A percentile compares a stretch with the other conserved stretches of the same genome.
Conservation (phyloP, 2,329 filamentous ascomycete species). For the Aspergillus fructus region DNA sequence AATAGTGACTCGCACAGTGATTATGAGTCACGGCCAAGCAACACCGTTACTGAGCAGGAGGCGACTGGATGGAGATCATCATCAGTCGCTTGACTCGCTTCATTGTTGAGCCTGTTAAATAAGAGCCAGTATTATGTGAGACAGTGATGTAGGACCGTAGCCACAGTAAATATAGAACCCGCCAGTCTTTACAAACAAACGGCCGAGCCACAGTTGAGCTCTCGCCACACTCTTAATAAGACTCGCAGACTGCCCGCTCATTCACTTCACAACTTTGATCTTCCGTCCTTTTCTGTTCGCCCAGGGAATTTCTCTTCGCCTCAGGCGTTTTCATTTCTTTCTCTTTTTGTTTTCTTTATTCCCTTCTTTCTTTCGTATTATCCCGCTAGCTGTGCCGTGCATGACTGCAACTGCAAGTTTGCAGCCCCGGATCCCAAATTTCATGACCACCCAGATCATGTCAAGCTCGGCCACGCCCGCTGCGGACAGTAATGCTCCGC, state of each 20-base stretch:
- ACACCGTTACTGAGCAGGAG: not conserved
- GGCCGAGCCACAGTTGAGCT: not conserved
- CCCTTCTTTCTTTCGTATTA: not conserved
- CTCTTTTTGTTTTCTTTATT: not conserved
- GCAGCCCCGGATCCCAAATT: not conserved
- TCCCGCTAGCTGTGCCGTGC: not conserved
- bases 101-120: not conserved
- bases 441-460: conserved; percentile 16
- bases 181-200: not conserved
- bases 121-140: not conserved
- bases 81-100: not conserved
- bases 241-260: conserved; percentile 4
- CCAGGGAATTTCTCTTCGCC: not conserved
- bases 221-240: conserved; percentile 11
- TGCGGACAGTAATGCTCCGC: conserved; percentile 17
- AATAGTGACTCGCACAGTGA: conserved; percentile 13
- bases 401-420: conserved; percentile 8
- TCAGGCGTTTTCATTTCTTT: conserved; percentile 1
- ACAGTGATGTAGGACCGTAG: not conserved
- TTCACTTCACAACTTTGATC: not conserved
- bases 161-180: not conserved
- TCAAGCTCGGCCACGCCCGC: conserved; percentile 12
- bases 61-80: not conserved
- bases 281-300: not conserved
- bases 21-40: conserved; percentile 7